Evolutionary conservation across 1,139 yeast genomes (phyloP), one percentile per base, ranked within the genome.

Genomic region (Diutina ranongensis): DNA sequence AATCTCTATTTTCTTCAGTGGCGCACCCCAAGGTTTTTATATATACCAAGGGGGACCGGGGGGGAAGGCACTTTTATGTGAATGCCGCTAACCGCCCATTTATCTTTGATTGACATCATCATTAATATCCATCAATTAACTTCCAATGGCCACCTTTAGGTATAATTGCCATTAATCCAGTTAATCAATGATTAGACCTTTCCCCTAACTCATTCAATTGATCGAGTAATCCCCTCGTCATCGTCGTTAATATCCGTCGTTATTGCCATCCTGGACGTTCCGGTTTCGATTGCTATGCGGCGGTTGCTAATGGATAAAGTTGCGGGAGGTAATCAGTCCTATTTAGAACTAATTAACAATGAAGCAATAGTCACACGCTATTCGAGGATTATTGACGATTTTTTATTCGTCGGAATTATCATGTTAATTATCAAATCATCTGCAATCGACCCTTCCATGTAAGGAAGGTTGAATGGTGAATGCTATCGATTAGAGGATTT

Each of bases 1-100:
- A 31, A 31, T 31, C 34, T 5, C 5, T 31, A 27, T 31, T 12
- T 31, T 7, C 15, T 31, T 10, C 4, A 9, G 13, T 31, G 49
- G 50, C 50, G 44, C 50, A 47, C 48, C 47, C 47, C 45, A 44
- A 45, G 31, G 47, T 50, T 50, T 51, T n/a, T n/a, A n/a, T n/a
- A 48, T 44, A 49, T 41, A 49, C 46, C 51, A 48, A 49, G 22
- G 44, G 21, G 44, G 8, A 8, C 31, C 12, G 31, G n/a, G n/a
- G n/a, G n/a, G n/a, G n/a, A n/a, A n/a, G n/a, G 9, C 22, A 44
- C 47, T n/a, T n/a, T n/a, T n/a, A n/a, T 25, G 19, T 12, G 8
- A n/a, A 12, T 18, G 19, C 25, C 15, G 19, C 16, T 4, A 35
- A 5, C 25, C 13, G 19, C 22, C 15, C 15, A 35, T 15, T 5